Conservation (phyloP, 139 green algal genomes). For the Diplosphaera chodatii region DNA sequence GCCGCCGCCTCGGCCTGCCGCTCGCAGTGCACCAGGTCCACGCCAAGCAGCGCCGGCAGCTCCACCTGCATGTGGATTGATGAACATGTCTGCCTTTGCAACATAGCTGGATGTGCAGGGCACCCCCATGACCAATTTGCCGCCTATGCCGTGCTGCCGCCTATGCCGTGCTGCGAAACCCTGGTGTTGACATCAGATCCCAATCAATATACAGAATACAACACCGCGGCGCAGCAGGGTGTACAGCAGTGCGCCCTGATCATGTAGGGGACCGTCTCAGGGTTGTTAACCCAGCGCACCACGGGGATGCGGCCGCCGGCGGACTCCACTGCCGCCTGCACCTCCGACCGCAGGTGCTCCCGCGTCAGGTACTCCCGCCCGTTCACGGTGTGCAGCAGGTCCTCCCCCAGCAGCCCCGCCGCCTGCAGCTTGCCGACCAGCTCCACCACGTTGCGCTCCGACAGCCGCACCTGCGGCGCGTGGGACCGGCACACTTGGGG, state of each 20-base stretch:
- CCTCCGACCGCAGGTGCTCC: constrained; percentile 50
- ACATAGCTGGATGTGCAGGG: no score
- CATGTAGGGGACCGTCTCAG: no score
- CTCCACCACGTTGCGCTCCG: constrained; percentile 85
- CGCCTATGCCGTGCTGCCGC: no score
- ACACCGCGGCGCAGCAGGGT: no score
- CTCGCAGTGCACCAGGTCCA: constrained; percentile 78
- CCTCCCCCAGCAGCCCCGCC: constrained; percentile 63
- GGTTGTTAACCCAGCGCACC: constrained; percentile 16
- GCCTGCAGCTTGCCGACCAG: constrained; percentile 78
- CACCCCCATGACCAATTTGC: no score
- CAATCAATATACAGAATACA: no score
- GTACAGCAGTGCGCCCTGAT: no score
- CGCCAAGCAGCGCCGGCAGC: constrained; percentile 64
- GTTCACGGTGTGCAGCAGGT: constrained; percentile 78
- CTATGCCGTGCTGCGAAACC: no score
- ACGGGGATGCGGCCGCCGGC: constrained; percentile 68
- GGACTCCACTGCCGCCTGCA: constrained; percentile 27
- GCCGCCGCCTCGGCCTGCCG: constrained; percentile 34
- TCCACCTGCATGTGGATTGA: constrained; percentile 42
- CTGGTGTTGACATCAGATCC: no score
- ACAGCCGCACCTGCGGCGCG: constrained; percentile 62
- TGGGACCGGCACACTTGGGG: background rate
- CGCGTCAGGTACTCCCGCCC: constrained; percentile 82
- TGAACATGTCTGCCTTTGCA: constrained; percentile 5